Evolutionary conservation across 2,329 filamentous ascomycete species (phyloP), one percentile per base, ranked within the genome.

Genomic region (Alternaria consortialis): DNA sequence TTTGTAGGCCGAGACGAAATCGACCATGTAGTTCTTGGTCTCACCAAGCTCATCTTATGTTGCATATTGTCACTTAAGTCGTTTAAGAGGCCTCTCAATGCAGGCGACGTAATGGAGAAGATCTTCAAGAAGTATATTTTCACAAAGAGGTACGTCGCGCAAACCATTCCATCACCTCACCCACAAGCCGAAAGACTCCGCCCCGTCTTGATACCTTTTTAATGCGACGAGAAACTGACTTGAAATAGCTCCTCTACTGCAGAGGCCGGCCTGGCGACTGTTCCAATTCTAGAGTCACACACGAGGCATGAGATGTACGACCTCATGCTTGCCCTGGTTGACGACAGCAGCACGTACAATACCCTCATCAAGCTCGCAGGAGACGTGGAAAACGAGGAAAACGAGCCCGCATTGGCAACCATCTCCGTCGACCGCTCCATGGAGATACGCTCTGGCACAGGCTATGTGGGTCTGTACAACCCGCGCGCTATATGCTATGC

Each of bases 401-500:
- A 56, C 5, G 90, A 90, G 67, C 82, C 83, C 13, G 90, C 89
- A 63, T 86, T 91, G 0, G 80, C 90, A 4, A 81, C 56, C 5
- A 65, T 72, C 20, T 63, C 70, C 81, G 5, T 91, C 63, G 91
- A 94, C 52, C 84, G 89, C 34, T 79, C 79, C 39, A 89, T 87
- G 70, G 86, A 88, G 15, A 85, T 96, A n/a, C 88, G 93, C 63
- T 88, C 92, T 2, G 80, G 87, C 1, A 91, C 91, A 64, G 93
- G 93, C 20, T 97, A 97, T 75, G 88, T 91, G n/a, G 95, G 95
- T 1, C 80, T 99, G n/a, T 86, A 86, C 58, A 99, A 99, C 72
- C 85, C 97, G 15, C 95, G 93, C 9, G 97, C 97, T 75, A 98
- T 96, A 0, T 99, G 95, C 79, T 99, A 99, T 76, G 86, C 98